Conservation (phyloP, 2,329 filamentous ascomycete genomes). For the Paramyrothecium sp. region DNA sequence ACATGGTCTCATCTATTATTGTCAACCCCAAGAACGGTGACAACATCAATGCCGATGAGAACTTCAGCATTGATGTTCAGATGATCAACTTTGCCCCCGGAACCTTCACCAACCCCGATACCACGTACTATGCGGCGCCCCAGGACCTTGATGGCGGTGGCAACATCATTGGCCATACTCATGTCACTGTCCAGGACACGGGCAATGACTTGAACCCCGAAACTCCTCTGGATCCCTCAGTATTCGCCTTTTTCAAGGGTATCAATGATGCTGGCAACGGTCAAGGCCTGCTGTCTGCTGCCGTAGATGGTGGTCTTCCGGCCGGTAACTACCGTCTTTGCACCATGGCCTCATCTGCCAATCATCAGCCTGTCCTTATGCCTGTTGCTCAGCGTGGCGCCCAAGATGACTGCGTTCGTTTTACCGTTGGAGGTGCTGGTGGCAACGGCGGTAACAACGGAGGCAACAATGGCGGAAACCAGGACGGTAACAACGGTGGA, state of each 20-base stretch:
- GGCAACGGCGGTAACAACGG: slow-evolving; percentile 14
- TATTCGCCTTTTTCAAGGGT: slow-evolving; percentile 65
- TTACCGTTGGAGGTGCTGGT: slow-evolving; percentile 43
- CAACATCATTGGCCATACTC: slow-evolving; percentile 57
- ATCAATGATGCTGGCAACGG: slow-evolving; percentile 62
- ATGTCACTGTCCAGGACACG: slow-evolving; percentile 57
- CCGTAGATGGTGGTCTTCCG: slow-evolving; percentile 57
- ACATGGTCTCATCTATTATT: slow-evolving; percentile 59
- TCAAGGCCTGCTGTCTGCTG: slow-evolving; percentile 50
- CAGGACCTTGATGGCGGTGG: slow-evolving; percentile 49
- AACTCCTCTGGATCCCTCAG: slow-evolving; percentile 48
- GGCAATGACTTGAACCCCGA: slow-evolving; percentile 49
- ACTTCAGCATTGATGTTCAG: slow-evolving; percentile 54
- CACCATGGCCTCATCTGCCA: slow-evolving; percentile 61
- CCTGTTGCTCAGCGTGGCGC: slow-evolving; percentile 65
- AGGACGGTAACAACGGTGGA: slow-evolving; percentile 9
- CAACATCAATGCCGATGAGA: slow-evolving; percentile 41
- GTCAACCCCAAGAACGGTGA: slow-evolving; percentile 51
- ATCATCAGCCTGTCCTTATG: slow-evolving; percentile 67
- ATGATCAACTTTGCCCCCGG: slow-evolving; percentile 53
- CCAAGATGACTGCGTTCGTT: slow-evolving; percentile 64
- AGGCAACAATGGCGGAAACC: slow-evolving; percentile 8
- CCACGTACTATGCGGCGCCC: slow-evolving; percentile 61
- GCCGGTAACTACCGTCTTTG: slow-evolving; percentile 64
- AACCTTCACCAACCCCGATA: slow-evolving; percentile 59